Base-by-base conservation (phyloP, 73 alveolate species). In the Uronychia binucleata region DNA sequence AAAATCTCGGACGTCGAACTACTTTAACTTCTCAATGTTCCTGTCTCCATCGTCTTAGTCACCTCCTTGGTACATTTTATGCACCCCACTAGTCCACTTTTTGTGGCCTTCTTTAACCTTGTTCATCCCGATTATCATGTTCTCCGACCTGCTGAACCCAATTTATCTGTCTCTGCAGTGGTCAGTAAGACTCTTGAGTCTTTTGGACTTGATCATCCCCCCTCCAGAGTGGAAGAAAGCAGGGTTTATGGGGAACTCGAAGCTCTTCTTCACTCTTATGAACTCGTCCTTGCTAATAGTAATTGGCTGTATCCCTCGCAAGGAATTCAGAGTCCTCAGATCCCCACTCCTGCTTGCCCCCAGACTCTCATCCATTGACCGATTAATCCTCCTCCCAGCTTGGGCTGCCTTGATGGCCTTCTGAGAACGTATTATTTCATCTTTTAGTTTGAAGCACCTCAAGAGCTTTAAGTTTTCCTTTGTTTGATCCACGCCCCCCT, bases 1-100 rank as follows among this genome's bases (percentile, higher is more conserved):
- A 46, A 46, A 46, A 19, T 46, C 67, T 11, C 19, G 5, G 5
- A 75, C 28, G 5, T 26, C 1, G 58, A 75, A 75, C 28, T 75
- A 13, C 27, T 75, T 75, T 30, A 75, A 30, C 27, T 30, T 75
- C 58, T 26, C n/a, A 75, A 26, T 26, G 81, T 26, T 28, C 28
- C 30, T 75, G 32, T 75, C 81, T 26, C 59, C 81, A 26, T 75
- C 81, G 27, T 75, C 81, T 5, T 75, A 26, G 46, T 26, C 81
- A 26, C 32, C 32, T 26, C 81, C 81, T 30, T 28, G 19, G 27
- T 75, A 75, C 28, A 75, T 75, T 58, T 75, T 75, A 5, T 75
- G 57, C 1, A 75, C 27, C 11, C 57, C 58, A 5, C 58, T 32
- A 26, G 46, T 26, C 28, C 28, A 75, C 30, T 26, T 28, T 30